These are phyloP conservation scores for Boletellus ananas DNA, from an alignment of 768 basidiomycete species.

Conservation along the genomic window DNA sequence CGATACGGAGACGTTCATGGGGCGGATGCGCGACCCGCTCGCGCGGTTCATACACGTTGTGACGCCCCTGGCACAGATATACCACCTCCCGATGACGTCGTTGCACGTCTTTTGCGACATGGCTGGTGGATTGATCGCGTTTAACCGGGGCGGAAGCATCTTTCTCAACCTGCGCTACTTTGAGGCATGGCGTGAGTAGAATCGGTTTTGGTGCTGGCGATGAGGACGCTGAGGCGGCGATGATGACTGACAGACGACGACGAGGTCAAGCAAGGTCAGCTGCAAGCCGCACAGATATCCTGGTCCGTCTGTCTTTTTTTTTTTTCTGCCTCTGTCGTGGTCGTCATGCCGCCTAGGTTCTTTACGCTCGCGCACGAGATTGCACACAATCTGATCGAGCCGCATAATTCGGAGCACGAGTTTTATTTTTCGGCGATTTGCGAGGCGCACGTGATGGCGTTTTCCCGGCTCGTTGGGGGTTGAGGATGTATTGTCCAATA, in stretches of 20 bases:
- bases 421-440: slow-evolving; percentile 93
- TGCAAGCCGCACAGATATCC: slow-evolving; percentile 68
- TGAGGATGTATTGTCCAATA: not conserved
- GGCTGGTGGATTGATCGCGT: slow-evolving; percentile 81
- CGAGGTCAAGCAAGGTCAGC: slow-evolving; percentile 52
- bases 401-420: slow-evolving; percentile 89
- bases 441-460: slow-evolving; percentile 53
- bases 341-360: slow-evolving; percentile 49
- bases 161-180: slow-evolving; percentile 88
- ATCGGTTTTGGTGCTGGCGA: not conserved
- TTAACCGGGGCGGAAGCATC: slow-evolving; percentile 85
- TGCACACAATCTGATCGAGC: slow-evolving; percentile 83
- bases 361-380: slow-evolving; percentile 92
- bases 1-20: slow-evolving; percentile 46
- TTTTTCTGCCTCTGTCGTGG: not conserved
- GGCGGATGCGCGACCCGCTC: slow-evolving; percentile 51
- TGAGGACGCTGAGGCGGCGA: too few species aligned
- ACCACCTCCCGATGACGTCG: slow-evolving; percentile 66
- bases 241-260: slow-evolving; percentile 53
- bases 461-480: slow-evolving; percentile 34
- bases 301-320: slow-evolving; percentile 46
- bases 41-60: slow-evolving; percentile 74
- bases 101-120: slow-evolving; percentile 87
- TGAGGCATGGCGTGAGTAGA: slow-evolving; percentile 78
- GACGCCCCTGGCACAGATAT: slow-evolving; percentile 61